These are phyloP conservation scores for Rehmannia glutinosa DNA, from an alignment of 257 asterid species.

Conservation along the genomic window DNA sequence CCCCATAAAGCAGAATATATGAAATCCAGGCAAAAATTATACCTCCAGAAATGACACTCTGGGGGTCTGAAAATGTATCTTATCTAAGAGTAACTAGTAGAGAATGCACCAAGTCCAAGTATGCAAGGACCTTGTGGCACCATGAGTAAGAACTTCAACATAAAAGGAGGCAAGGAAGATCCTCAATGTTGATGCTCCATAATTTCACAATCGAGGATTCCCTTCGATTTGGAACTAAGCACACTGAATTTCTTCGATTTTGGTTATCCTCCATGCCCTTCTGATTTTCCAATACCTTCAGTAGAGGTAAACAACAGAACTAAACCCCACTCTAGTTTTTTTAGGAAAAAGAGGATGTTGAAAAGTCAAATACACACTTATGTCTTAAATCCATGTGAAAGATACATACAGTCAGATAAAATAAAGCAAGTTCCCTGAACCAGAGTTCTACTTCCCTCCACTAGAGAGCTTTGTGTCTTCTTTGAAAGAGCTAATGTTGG, in stretches of 20 bases:
- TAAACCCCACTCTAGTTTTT: not conserved
- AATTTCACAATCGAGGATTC: not conserved
- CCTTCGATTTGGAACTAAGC: not conserved
- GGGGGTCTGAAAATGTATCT: not conserved
- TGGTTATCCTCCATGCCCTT: not conserved
- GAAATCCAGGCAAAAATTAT: not conserved
- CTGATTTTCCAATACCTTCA: too few relatives aligned
- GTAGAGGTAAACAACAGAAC: not conserved
- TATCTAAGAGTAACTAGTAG: not conserved
- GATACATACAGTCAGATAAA: constrained; percentile 13
- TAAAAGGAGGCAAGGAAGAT: too few relatives aligned
- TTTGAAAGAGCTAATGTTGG: constrained; percentile 20
- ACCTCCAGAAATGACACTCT: not conserved
- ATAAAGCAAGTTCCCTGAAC: constrained; percentile 20
- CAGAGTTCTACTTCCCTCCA: constrained; percentile 17
- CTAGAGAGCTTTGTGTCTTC: constrained; percentile 20
- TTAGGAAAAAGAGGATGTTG: not conserved
- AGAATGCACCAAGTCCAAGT: too few relatives aligned
- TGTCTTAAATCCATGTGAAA: constrained; percentile 20
- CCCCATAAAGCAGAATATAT: not conserved
- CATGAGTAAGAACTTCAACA: too few relatives aligned
- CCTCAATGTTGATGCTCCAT: not conserved
- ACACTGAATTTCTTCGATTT: constrained; percentile 10
- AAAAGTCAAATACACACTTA: constrained; percentile 22
- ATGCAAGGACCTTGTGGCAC: too few relatives aligned